Evolutionary conservation across 805 yeast genomes (phyloP).

Genomic region (Myxozyma neotropica): DNA sequence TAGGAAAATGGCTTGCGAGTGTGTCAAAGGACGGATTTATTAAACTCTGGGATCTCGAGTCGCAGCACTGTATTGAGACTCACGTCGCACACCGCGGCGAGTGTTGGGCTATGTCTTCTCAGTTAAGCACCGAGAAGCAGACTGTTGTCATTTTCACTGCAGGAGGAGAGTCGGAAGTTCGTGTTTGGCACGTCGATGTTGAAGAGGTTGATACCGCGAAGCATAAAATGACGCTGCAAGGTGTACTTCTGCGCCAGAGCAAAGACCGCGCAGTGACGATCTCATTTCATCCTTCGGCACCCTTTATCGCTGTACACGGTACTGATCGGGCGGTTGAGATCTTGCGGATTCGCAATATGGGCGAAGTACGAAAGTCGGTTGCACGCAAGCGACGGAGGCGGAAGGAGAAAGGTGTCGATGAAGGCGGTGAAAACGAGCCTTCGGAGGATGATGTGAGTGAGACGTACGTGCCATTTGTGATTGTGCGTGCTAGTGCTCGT

Average conservation of each 20-base stretch:
- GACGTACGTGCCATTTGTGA: constrained; percentile 66
- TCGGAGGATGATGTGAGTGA: constrained; percentile 52
- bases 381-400: constrained; percentile 77
- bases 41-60: constrained; percentile 88
- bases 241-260: constrained; percentile 55
- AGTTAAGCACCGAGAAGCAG: constrained; percentile 26
- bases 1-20: constrained; percentile 73
- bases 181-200: constrained; percentile 73
- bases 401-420: constrained; percentile 62
- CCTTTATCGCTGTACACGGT: constrained; percentile 65
- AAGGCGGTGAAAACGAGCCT: constrained; percentile 59
- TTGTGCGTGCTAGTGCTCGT: constrained; percentile 65
- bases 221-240: constrained; percentile 58
- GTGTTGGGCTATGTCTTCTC: constrained; percentile 78
- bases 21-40: constrained; percentile 87
- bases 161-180: constrained; percentile 79
- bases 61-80: constrained; percentile 90
- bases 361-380: constrained; percentile 77
- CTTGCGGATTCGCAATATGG: constrained; percentile 68
- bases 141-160: constrained; percentile 60
- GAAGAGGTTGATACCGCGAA: constrained; percentile 50
- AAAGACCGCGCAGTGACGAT: constrained; percentile 68
- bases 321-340: constrained; percentile 79
- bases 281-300: constrained; percentile 51
- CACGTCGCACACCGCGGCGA: constrained; percentile 93